phyloP scores from a whole-genome alignment of 1,139 yeast genomes.

The Yamadazyma songkhlaensis region DNA sequence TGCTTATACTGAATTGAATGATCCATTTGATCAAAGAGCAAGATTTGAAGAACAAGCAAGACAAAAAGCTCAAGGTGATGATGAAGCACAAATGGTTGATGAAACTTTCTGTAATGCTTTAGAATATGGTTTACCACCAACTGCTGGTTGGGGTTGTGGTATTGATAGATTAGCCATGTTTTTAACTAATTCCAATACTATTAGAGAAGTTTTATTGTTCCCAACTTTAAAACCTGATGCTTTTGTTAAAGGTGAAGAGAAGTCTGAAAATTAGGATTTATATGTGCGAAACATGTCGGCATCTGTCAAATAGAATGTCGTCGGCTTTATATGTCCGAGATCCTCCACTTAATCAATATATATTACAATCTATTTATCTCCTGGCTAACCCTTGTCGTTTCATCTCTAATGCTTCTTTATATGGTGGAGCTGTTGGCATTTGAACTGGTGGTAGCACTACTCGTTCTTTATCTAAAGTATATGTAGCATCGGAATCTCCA shows the following conservation, averaged over 20 bases:
- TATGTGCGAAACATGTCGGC: too few species aligned
- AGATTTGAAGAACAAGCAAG: slow-evolving; percentile 98
- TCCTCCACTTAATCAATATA: not conserved
- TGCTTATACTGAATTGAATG: slow-evolving; percentile 98
- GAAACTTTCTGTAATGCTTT: slow-evolving; percentile 97
- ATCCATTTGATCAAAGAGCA: slow-evolving; percentile 96
- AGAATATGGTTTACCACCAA: slow-evolving; percentile 98
- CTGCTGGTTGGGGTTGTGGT: slow-evolving; percentile 99
- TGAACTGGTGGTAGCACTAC: slow-evolving; percentile 83
- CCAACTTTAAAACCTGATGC: slow-evolving; percentile 97
- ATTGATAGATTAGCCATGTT: slow-evolving; percentile 98
- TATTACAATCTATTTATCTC: not conserved
- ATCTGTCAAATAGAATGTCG: too few species aligned
- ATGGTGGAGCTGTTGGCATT: slow-evolving; percentile 94
- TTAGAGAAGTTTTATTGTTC: slow-evolving; percentile 96
- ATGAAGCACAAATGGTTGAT: slow-evolving; percentile 95
- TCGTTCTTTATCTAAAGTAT: slow-evolving; percentile 52
- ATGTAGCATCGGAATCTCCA: slow-evolving; percentile 94
- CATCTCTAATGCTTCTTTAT: slow-evolving; percentile 84
- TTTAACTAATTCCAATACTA: slow-evolving; percentile 92
- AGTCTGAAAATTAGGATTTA: slow-evolving; percentile 14
- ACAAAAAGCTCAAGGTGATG: slow-evolving; percentile 99
- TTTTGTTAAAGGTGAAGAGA: slow-evolving; percentile 39
- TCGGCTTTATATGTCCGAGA: too few species aligned
- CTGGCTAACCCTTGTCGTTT: slow-evolving; percentile 44